Base-by-base conservation (phyloP, 2,329 filamentous ascomycete genomes). In the Tympanopsis confertula region DNA sequence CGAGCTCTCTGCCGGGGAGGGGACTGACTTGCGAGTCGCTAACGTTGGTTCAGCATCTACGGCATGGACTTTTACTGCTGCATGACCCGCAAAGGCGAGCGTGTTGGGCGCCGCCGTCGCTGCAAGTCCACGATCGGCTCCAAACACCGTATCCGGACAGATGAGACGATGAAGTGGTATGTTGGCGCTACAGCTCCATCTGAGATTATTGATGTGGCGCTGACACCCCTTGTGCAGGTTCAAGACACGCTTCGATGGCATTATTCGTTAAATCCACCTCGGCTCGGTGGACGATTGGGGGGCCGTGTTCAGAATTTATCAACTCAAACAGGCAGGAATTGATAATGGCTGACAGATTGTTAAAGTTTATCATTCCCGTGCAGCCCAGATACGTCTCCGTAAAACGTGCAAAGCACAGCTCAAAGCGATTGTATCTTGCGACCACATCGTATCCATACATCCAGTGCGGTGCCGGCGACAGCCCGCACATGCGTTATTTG, bases 51-150 rank as follows among this genome's bases (percentile, higher is more conserved):
- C n/a, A n/a, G 22, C 81, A 95, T 95, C 68, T 95, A 94, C 78
- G 88, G 91, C 66, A 98, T 98, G 91, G 91, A 98, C 74, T 98
- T 98, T 74, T 98, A 95, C 84, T 88, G 82, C 85, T 96, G 89
- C 86, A 98, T 98, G 91, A 94, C 87, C 75, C 88, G 91, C 61
- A 91, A 89, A 58, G 91, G 91, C 73, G 88, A 94, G 79, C 88
- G 91, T 65, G 86, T 98, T 63, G 83, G 86, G 65, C 89, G 87
- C 75, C 87, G 91, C 62, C 83, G 89, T 65, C 86, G 89, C 60
- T 79, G 73, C 71, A 84, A 93, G 79, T 74, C 78, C 73, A 76
- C 68, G 58, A 82, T 98, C 62, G 91, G 91, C 61, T 63, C 84
- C 61, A 74, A 68, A 68, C 91, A 98, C 84, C 78, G 80, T 62